Base-by-base conservation (phyloP, 495 filamentous ascomycete species). In the Aspergillus incahuasiensis region DNA sequence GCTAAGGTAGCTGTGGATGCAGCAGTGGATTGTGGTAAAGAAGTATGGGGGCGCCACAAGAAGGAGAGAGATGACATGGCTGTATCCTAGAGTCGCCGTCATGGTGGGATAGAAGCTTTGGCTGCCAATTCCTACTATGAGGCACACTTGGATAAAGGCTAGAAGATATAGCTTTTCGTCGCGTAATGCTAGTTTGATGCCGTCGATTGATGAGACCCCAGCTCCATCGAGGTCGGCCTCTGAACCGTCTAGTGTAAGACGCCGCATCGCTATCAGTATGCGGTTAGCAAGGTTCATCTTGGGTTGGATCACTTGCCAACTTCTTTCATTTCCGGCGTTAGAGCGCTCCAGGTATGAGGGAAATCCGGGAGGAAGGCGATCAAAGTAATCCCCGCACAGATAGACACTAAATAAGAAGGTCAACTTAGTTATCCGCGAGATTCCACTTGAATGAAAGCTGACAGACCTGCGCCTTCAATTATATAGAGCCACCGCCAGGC, bases 91-190 rank as follows among this genome's bases (percentile, higher is more conserved):
- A 2, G 72, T 74, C 38, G 58, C 54, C 1, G 72, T 71, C 18
- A 78, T 60, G 5, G 72, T 74, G 0, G 72, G 74, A 65, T 76
- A 79, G 59, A 74, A 76, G 60, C 73, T 74, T 48, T 72, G 69
- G 56, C 74, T 74, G 9, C 69, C 69, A 9, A 69, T 66, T 1
- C 72, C 60, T 15, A 65, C 72, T 20, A 63, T 69, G 20, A 74
- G 67, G 55, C 65, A 63, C 55, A 74, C 67, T 58, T 74, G 72
- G 32, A 67, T 66, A 25, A 75, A 22, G 30, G 68, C 65, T 30
- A 75, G 63, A 28, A 75, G 52, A 52, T 73, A 75, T 19, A 68
- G 66, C 44, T 70, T 73, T 32, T 67, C 64, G 45, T 79, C 76
- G 0, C 56, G 54, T 39, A 78, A 64, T 9, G 73, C 71, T 19